These are phyloP conservation scores for Fusarium torreyae DNA, from an alignment of 2,329 filamentous ascomycete species.

Conservation along the genomic window DNA sequence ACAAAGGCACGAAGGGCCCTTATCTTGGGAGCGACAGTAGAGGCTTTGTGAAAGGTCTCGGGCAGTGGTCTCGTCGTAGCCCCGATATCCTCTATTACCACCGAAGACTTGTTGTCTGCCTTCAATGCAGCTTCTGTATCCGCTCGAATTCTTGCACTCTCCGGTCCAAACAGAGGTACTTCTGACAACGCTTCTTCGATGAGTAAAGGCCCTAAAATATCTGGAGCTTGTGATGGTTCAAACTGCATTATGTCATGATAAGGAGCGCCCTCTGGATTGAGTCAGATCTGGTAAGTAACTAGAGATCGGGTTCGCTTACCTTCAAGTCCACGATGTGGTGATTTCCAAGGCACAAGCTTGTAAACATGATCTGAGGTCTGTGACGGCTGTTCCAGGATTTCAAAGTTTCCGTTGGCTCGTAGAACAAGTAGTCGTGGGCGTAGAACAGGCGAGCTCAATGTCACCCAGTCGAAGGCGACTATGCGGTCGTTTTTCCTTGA, in stretches of 20 bases:
- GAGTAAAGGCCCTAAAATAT: conserved; percentile 69
- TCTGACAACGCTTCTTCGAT: conserved; percentile 68
- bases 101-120: conserved; percentile 53
- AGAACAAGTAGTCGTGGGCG: conserved; percentile 72
- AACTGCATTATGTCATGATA: conserved; percentile 73
- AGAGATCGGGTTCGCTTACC: conserved; percentile 55
- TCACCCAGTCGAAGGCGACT: conserved; percentile 79
- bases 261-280: conserved; percentile 60
- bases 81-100: conserved; percentile 56
- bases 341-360: conserved; percentile 73
- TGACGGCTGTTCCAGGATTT: conserved; percentile 74
- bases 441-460: conserved; percentile 68
- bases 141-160: conserved; percentile 61
- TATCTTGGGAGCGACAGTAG: conserved; percentile 65
- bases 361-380: conserved; percentile 71
- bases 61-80: conserved; percentile 57
- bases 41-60: conserved; percentile 59
- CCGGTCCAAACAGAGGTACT: conserved; percentile 70
- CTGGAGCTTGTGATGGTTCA: conserved; percentile 66
- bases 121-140: conserved; percentile 61
- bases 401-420: conserved; percentile 72
- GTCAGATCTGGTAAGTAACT: conserved; percentile 32
- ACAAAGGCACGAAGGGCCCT: conserved; percentile 61
- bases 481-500: conserved; percentile 71
- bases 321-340: conserved; percentile 70